Evolutionary conservation across 2,329 filamentous ascomycete genomes (phyloP).

Genomic region (Aspergillus hortae): DNA sequence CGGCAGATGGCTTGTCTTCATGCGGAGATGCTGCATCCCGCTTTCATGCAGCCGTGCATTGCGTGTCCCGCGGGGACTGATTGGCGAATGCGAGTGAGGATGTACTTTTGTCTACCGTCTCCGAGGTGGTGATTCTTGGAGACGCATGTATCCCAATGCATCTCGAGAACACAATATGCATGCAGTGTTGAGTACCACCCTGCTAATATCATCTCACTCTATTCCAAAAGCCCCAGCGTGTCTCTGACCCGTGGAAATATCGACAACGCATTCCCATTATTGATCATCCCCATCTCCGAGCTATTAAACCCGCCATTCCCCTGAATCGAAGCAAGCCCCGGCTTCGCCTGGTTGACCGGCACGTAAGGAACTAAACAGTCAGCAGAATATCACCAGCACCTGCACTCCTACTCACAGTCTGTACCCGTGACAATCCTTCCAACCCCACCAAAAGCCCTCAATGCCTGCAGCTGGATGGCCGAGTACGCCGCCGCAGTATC

Average conservation of each 20-base stretch:
- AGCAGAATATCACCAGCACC: neutral
- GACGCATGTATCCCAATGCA: too few species aligned
- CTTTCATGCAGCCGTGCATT: too few species aligned
- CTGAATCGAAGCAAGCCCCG: constrained; percentile 8
- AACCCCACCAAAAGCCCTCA: constrained; percentile 21
- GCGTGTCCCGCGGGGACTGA: too few species aligned
- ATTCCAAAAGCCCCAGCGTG: neutral
- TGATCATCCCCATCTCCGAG: constrained; percentile 17
- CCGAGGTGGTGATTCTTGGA: too few species aligned
- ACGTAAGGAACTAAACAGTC: constrained; percentile 19
- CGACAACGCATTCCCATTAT: constrained; percentile 20
- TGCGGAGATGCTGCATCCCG: too few species aligned
- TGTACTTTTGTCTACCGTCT: too few species aligned
- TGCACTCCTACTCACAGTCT: constrained; percentile 17
- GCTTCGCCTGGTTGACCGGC: constrained; percentile 7
- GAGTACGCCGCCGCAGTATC: constrained; percentile 22
- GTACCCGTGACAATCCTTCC: constrained; percentile 21
- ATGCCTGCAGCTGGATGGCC: constrained; percentile 18
- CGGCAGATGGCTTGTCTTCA: too few species aligned
- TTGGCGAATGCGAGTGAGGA: too few species aligned
- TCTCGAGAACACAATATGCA: too few species aligned
- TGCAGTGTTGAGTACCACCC: too few species aligned
- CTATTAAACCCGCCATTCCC: constrained; percentile 19
- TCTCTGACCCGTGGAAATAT: constrained; percentile 18
- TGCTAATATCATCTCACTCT: neutral